phyloP scores from a whole-genome alignment of 495 filamentous ascomycete species.

The Rostrohypoxylon terebratum region DNA sequence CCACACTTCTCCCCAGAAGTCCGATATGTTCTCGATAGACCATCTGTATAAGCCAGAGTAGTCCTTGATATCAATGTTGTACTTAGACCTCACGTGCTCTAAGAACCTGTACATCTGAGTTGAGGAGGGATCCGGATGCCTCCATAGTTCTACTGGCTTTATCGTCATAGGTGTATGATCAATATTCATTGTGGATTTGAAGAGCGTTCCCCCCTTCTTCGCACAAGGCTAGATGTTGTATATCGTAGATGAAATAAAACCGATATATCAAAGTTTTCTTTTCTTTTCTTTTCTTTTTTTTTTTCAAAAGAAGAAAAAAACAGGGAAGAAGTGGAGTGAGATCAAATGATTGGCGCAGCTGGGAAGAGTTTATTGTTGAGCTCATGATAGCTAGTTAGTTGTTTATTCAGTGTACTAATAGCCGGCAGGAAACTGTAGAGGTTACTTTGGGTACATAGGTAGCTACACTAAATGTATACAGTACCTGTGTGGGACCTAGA shows the following conservation, averaged over 20 bases:
- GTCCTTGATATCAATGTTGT: conserved; percentile 68
- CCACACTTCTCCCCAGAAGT: conserved; percentile 91
- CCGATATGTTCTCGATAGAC: conserved; percentile 79
- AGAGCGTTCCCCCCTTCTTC: not conserved
- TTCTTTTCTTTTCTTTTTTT: no score
- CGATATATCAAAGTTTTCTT: no score
- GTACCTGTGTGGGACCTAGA: no score
- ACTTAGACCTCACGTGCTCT: conserved; percentile 72
- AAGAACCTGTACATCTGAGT: conserved; percentile 81
- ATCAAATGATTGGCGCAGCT: not conserved
- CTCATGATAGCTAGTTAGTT: conserved; percentile 1
- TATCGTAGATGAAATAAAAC: not conserved
- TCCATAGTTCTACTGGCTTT: conserved; percentile 74
- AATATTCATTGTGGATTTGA: conserved; percentile 46
- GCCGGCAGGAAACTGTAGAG: not conserved
- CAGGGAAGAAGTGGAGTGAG: no score
- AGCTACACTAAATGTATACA: no score
- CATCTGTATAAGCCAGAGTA: conserved; percentile 83
- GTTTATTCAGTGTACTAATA: not conserved
- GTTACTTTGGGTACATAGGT: no score
- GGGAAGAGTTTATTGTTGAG: conserved; percentile 20
- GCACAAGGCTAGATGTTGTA: not conserved
- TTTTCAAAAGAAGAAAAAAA: no score
- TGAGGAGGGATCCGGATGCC: conserved; percentile 71
- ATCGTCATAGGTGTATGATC: conserved; percentile 22